Evolutionary conservation across 2,329 filamentous ascomycete genomes (phyloP), one percentile per base, ranked within the genome.

Genomic region (Neonectria faginata): DNA sequence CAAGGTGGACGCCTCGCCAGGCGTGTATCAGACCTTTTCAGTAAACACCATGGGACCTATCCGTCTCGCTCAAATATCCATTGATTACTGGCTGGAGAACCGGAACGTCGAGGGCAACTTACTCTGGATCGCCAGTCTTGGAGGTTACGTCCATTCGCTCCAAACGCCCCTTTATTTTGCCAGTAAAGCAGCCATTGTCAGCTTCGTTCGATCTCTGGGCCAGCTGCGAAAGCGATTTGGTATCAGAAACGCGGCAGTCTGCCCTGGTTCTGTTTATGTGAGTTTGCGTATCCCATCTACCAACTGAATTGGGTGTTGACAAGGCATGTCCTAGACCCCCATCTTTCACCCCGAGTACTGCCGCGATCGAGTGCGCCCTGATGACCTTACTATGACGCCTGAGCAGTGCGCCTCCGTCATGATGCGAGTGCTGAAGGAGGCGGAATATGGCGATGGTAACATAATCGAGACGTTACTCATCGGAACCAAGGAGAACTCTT

Each of bases 311-410:
- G 22, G 18, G 25, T 12, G 20, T 20, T 45, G 14, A 45, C 6
- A 25, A 14, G 20, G 20, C 22, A 11, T 25, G 1, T 45, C 0
- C 11, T 18, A 65, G 62, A 66, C 61, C 1, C 66, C 65, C 1
- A 62, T 67, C 10, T 65, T 67, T 12, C 60, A 67, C 2, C 54
- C 41, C 3, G 61, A 65, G 1, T 60, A 67, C 41, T 67, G 65
- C 11, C 48, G 61, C 3, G 66, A 68, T 20, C 31, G 61, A 47
- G 56, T 68, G 5, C 27, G 29, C 3, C 9, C 20, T 1, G 57
- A 52, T n/a, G 65, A 67, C 9, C 8, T 65, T 3, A 60, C 57
- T 1, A 14, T 68, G 11, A 41, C 45, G 2, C 14, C 65, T 0
- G 58, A 62, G 8, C 29, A 45, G 12, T 45, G 42, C 42, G 42